Evolutionary conservation across 139 green algal species (phyloP).

Genomic region (Coelastrella sp.): DNA sequence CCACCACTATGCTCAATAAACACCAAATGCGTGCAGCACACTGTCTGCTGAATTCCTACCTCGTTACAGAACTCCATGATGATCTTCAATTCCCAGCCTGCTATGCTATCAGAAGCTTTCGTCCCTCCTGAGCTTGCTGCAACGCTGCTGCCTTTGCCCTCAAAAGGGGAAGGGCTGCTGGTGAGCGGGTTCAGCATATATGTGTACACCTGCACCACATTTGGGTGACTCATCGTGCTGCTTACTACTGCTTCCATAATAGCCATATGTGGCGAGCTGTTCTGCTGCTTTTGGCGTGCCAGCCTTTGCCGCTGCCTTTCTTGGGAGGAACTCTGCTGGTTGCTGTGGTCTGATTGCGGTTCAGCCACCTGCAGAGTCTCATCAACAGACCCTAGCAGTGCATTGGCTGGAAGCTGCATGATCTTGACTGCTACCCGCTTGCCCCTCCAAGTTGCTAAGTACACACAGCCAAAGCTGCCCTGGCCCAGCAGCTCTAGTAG

Average conservation of each 20-base stretch:
- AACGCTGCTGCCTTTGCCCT: background rate
- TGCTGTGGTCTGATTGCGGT: background rate
- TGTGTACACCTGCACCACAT: constrained; percentile 44
- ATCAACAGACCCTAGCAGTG: background rate
- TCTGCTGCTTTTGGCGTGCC: constrained; percentile 17
- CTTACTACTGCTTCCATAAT: constrained; percentile 56
- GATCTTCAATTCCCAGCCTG: constrained; percentile 55
- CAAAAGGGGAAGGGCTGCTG: background rate
- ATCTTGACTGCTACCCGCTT: constrained; percentile 37
- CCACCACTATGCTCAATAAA: background rate
- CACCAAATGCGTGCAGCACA: background rate
- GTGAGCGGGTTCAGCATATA: constrained; percentile 40
- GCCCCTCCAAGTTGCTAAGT: constrained; percentile 13
- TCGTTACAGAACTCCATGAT: constrained; percentile 66
- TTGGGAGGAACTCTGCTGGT: background rate
- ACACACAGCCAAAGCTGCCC: constrained; percentile 37
- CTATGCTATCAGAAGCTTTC: background rate
- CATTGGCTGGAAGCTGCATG: constrained; percentile 19
- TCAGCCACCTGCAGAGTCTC: background rate
- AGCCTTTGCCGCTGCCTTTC: constrained; percentile 6
- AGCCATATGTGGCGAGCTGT: constrained; percentile 29
- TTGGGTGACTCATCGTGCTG: constrained; percentile 42
- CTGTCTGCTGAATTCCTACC: background rate
- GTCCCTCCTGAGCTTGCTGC: background rate
- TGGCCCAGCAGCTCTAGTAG: constrained; percentile 35